Evolutionary conservation across 257 asterid genomes (phyloP), one percentile per base, ranked within the genome.

Genomic region (Rehmannia glutinosa): DNA sequence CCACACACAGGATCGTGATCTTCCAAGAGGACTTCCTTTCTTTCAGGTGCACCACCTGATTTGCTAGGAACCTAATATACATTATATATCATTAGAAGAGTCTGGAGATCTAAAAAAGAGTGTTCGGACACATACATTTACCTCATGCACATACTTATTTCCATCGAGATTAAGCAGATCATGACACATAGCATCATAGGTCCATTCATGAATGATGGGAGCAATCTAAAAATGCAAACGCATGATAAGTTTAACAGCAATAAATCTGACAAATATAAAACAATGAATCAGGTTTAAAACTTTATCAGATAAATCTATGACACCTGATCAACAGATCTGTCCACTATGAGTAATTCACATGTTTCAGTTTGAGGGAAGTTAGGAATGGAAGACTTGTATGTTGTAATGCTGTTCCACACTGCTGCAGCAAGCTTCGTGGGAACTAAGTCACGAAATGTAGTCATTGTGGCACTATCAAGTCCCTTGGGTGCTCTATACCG

Each of bases 141-240:
- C 98, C 98, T 92, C 97, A 13, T 83, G 80, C 45, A 71, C 77
- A 69, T 89, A 89, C 83, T 82, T 92, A 71, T 84, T 92, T 63
- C 98, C 98, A 3, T 87, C 91, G 89, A 92, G 77, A 55, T 83
- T 89, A 66, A 92, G 96, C 66, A 89, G 86, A 81, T 92, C 98
- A 80, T 92, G 97, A 49, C 94, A 85, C 96, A 91, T 85, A 53
- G 96, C 95, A 81, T 92, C 98, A 79, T 92, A 92, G 21, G 97
- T 89, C 98, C 98, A 92, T 73, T 92, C 98, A 75, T 92, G 98
- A 70, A 92, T 92, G 71, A 92, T 81, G 32, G 97, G 98, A 82
- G 98, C 95, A 68, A 92, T 76, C 98, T 92, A 71, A 54, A 69
- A 39, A 70, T 71, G 13, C 8, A 82, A 65, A 43, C n/a, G 43